A percentile compares a stretch with the other conserved stretches of the same genome.
Conservation (phyloP, 495 filamentous ascomycete genomes). For the Friedmanniomyces simplex region DNA sequence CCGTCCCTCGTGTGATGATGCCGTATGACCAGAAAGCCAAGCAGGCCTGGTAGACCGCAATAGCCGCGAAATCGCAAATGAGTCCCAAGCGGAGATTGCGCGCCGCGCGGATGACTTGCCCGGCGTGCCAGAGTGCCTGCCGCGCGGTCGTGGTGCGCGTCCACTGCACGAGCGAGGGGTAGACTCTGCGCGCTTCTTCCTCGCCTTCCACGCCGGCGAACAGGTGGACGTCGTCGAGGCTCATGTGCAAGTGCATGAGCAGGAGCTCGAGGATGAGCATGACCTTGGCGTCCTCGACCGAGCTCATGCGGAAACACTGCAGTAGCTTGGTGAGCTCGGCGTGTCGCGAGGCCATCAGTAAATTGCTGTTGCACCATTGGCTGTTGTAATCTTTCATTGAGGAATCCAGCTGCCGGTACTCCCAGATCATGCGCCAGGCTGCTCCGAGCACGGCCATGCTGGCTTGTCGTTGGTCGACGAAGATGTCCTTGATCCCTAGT, state of each 20-base stretch:
- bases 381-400: constrained; percentile 31
- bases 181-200: constrained; percentile 46
- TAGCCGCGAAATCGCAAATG: constrained; percentile 49
- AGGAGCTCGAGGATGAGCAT: constrained; percentile 45
- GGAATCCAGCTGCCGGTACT: constrained; percentile 48
- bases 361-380: constrained; percentile 35
- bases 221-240: constrained; percentile 53
- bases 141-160: constrained; percentile 40
- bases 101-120: constrained; percentile 48
- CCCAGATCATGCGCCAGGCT: constrained; percentile 48
- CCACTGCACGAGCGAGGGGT: constrained; percentile 45
- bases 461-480: constrained; percentile 42
- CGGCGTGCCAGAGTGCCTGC: constrained; percentile 52
- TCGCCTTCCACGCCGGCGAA: constrained; percentile 54
- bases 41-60: constrained; percentile 50
- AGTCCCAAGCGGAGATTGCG: constrained; percentile 37
- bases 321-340: constrained; percentile 40
- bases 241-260: constrained; percentile 50
- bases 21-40: constrained; percentile 53
- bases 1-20: constrained; percentile 26
- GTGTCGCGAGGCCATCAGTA: constrained; percentile 42
- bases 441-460: constrained; percentile 45
- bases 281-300: constrained; percentile 30
- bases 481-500: constrained; percentile 32
- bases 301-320: constrained; percentile 37